Percentiles rank a stretch among this genome's conserved stretches.
Evolutionary conservation across 257 asterid species (phyloP).

Genomic region (Apocynum venetum): DNA sequence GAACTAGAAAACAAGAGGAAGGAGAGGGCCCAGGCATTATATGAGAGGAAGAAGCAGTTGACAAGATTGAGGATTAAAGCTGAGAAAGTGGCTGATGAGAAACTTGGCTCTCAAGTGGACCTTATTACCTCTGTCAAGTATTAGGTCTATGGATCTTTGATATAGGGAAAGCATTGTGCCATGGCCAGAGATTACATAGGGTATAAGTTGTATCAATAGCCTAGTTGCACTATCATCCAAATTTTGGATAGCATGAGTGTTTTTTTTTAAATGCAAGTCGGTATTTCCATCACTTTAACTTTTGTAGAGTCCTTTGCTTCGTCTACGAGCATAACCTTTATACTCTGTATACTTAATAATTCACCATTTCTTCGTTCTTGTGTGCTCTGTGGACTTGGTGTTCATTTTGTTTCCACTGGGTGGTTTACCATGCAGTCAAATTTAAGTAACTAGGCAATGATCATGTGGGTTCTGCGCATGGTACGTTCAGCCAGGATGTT

Average conservation of each 20-base stretch:
- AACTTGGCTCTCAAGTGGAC: constrained; percentile 75
- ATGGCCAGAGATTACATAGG: not conserved
- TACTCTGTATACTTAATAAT: too few species aligned
- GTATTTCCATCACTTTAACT: not conserved
- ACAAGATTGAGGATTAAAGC: constrained; percentile 63
- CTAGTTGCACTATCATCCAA: constrained; percentile 1
- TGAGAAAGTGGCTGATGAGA: constrained; percentile 73
- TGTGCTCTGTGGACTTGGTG: not conserved
- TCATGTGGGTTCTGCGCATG: too few species aligned
- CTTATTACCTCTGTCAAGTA: constrained; percentile 66
- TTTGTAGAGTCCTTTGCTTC: not conserved
- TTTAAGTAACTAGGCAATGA: too few species aligned
- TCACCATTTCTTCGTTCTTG: not conserved
- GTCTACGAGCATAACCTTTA: constrained; percentile 6
- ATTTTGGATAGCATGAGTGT: constrained; percentile 4
- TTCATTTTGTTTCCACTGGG: not conserved
- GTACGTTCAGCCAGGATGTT: too few species aligned
- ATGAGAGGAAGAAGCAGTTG: constrained; percentile 84
- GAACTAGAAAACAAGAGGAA: constrained; percentile 92
- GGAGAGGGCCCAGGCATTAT: constrained; percentile 66
- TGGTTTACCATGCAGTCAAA: not conserved
- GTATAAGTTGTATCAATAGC: constrained; percentile 5
- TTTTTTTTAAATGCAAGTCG: not conserved
- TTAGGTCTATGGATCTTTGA: constrained; percentile 14
- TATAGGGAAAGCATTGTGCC: not conserved